Evolutionary conservation across 306 rosid species (phyloP).

Genomic region (Vigna reflexopilosa): DNA sequence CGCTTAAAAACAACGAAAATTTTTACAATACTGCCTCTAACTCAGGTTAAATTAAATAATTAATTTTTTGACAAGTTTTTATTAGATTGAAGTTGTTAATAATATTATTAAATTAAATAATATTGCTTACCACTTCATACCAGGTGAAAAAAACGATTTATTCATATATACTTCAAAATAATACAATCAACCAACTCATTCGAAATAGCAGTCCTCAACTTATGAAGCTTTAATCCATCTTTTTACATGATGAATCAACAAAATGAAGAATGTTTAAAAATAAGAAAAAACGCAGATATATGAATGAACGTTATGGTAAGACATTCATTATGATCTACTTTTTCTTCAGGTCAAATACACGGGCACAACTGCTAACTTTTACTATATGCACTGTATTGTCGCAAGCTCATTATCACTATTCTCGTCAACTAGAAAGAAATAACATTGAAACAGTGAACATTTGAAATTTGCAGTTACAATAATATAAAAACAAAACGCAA

Average conservation of each 20-base stretch:
- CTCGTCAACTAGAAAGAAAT: background rate
- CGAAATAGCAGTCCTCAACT: background rate
- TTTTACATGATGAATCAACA: slow-evolving; percentile 34
- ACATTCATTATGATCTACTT: no score
- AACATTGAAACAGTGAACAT: background rate
- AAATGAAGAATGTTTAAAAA: background rate
- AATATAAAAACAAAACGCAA: background rate
- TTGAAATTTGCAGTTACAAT: background rate
- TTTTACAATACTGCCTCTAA: no score
- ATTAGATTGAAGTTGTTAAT: no score
- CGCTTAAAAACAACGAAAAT: no score
- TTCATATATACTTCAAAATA: background rate
- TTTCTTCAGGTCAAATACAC: no score
- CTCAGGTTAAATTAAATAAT: no score
- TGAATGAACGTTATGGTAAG: slow-evolving; percentile 15
- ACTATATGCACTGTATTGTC: background rate
- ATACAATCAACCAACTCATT: background rate
- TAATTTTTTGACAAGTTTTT: no score
- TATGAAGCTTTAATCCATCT: slow-evolving; percentile 2
- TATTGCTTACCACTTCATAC: background rate
- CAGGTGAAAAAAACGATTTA: background rate
- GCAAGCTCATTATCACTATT: background rate
- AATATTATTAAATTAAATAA: no score
- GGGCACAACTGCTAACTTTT: background rate
- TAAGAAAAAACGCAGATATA: background rate